These are phyloP conservation scores for Pinus taeda DNA, from an alignment of 75 land plant species.

Conservation along the genomic window DNA sequence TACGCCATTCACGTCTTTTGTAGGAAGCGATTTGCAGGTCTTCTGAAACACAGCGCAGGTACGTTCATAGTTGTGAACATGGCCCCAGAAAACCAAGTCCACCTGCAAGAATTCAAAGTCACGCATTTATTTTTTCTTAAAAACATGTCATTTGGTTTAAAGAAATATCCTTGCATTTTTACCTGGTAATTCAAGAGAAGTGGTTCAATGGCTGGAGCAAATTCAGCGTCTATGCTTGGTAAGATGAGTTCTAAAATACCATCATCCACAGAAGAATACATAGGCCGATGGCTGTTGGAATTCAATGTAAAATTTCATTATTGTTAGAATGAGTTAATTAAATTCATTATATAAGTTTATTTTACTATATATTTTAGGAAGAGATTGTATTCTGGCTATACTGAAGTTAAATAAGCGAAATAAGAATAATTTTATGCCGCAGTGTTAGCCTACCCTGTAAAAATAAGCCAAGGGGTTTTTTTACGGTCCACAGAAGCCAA, in stretches of 20 bases:
- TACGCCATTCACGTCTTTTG: slow-evolving; percentile 48
- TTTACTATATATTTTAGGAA: too few relatives aligned
- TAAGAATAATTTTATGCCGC: too few relatives aligned
- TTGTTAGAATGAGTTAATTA: neutral
- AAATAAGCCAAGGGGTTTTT: neutral
- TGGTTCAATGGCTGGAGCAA: slow-evolving; percentile 54
- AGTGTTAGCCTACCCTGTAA: too few relatives aligned
- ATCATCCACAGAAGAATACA: slow-evolving; percentile 6
- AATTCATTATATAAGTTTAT: too few relatives aligned
- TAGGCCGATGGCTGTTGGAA: slow-evolving; percentile 11
- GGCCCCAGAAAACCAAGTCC: slow-evolving; percentile 74
- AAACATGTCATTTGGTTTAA: too few relatives aligned
- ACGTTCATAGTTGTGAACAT: slow-evolving; percentile 88
- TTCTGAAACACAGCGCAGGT: slow-evolving; percentile 61
- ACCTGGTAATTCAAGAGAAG: slow-evolving; percentile 55
- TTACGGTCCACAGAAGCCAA: too few relatives aligned
- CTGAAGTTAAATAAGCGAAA: too few relatives aligned
- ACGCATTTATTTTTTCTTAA: too few relatives aligned
- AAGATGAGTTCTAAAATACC: neutral
- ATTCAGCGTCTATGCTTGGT: slow-evolving; percentile 38
- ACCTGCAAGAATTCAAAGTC: slow-evolving; percentile 37
- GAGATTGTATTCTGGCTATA: too few relatives aligned
- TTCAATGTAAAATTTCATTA: neutral
- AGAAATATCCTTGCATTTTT: neutral
- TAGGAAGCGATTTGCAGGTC: slow-evolving; percentile 44